Conservation (phyloP, 148 eudicot species). For the Chenopodium berlandieri region DNA sequence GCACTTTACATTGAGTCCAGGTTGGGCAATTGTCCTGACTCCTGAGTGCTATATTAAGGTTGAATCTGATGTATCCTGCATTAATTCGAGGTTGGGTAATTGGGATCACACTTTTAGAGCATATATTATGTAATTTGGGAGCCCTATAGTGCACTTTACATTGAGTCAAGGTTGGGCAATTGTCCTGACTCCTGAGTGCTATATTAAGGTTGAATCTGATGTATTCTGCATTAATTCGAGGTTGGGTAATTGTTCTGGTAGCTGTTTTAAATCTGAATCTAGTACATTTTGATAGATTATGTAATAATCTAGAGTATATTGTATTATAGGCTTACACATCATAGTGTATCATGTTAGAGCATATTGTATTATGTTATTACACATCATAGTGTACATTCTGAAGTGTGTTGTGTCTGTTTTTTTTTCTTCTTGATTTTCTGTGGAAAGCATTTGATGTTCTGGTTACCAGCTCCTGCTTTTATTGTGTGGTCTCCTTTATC, state of each 20-base stretch:
- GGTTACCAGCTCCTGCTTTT: neutral
- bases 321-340: no score
- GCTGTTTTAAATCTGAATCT: neutral
- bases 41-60: neutral
- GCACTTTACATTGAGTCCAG: neutral
- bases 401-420: neutral
- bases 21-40: neutral
- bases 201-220: neutral
- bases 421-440: neutral
- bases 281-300: no score
- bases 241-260: neutral
- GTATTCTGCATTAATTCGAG: neutral
- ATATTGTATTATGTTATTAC: no score
- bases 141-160: neutral
- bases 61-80: neutral
- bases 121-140: slow-evolving; percentile 2
- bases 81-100: neutral
- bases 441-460: neutral
- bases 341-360: no score
- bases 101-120: neutral
- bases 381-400: no score
- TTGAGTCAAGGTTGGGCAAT: neutral
- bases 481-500: neutral
- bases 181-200: neutral
- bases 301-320: no score